phyloP scores from a whole-genome alignment of 345 rosid genomes.

The Moricandia arvensis region DNA sequence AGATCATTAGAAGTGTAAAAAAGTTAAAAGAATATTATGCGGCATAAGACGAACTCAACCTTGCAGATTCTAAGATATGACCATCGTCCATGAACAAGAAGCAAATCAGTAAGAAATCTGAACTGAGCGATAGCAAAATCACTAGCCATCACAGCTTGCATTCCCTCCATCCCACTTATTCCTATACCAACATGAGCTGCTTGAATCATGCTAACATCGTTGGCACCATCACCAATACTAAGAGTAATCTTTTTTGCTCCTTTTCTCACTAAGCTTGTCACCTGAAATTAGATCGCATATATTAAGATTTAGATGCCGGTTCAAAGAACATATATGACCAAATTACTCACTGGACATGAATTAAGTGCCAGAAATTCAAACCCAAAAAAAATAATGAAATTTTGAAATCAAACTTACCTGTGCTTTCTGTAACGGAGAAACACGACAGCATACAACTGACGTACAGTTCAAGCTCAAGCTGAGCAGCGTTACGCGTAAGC shows the following conservation, averaged over 20 bases:
- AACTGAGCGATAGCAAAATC: constrained; percentile 99
- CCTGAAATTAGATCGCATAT: constrained; percentile 44
- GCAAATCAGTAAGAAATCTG: constrained; percentile 81
- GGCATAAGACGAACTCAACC: constrained; percentile 42
- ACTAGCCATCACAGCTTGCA: constrained; percentile 99
- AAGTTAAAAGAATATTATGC: neutral
- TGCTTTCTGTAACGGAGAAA: constrained; percentile 97
- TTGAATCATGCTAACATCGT: constrained; percentile 99
- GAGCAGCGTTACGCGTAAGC: constrained; percentile 74
- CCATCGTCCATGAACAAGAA: constrained; percentile 98
- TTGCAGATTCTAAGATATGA: constrained; percentile 95
- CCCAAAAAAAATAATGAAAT: neutral
- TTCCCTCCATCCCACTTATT: constrained; percentile 95
- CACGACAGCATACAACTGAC: constrained; percentile 97
- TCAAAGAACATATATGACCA: constrained; percentile 5
- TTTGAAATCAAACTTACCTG: constrained; percentile 52
- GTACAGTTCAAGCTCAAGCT: constrained; percentile 90
- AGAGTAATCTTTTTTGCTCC: constrained; percentile 94
- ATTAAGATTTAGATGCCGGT: neutral
- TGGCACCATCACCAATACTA: constrained; percentile 99
- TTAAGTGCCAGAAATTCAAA: neutral
- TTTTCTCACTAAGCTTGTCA: constrained; percentile 87
- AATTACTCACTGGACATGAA: neutral
- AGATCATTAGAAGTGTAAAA: neutral
- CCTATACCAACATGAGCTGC: constrained; percentile 99